These are phyloP conservation scores for Lithohypha guttulata DNA, from an alignment of 2,329 filamentous ascomycete genomes.

Conservation along the genomic window DNA sequence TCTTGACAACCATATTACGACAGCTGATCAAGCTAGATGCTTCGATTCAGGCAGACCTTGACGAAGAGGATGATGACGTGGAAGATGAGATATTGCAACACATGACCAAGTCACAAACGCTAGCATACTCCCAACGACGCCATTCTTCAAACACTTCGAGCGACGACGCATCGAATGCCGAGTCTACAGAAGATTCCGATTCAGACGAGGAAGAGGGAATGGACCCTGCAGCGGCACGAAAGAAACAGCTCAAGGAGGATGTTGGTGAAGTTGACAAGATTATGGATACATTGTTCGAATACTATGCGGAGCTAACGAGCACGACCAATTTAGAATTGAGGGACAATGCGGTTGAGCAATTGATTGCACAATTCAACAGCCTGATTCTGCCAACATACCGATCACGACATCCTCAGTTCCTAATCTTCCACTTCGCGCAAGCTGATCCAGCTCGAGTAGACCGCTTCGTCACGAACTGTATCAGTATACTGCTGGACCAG, in stretches of 20 bases:
- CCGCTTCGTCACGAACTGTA: constrained; percentile 68
- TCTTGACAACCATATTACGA: constrained; percentile 73
- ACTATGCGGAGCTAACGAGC: constrained; percentile 52
- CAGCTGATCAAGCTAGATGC: constrained; percentile 89
- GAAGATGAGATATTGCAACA: constrained; percentile 60
- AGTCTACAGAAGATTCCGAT: constrained; percentile 40
- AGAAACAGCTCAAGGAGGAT: constrained; percentile 66
- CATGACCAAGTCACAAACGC: constrained; percentile 25
- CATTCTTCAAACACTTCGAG: constrained; percentile 23
- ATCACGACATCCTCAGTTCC: constrained; percentile 86
- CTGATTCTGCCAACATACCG: constrained; percentile 85
- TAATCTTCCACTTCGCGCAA: constrained; percentile 92
- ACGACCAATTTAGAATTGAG: constrained; percentile 46
- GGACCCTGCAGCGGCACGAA: constrained; percentile 36
- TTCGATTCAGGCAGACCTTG: constrained; percentile 84
- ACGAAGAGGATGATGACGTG: constrained; percentile 82
- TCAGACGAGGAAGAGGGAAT: constrained; percentile 53
- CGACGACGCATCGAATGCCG: constrained; percentile 25
- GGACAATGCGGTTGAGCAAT: constrained; percentile 62
- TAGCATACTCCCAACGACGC: constrained; percentile 20
- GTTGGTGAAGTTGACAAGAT: constrained; percentile 86
- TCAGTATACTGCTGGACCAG: constrained; percentile 61
- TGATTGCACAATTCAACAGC: constrained; percentile 75
- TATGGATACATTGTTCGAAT: constrained; percentile 74
- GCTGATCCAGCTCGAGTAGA: constrained; percentile 66